Base-by-base conservation (phyloP, 2,329 filamentous ascomycete species). In the Aspergillus pseudotamarii region DNA sequence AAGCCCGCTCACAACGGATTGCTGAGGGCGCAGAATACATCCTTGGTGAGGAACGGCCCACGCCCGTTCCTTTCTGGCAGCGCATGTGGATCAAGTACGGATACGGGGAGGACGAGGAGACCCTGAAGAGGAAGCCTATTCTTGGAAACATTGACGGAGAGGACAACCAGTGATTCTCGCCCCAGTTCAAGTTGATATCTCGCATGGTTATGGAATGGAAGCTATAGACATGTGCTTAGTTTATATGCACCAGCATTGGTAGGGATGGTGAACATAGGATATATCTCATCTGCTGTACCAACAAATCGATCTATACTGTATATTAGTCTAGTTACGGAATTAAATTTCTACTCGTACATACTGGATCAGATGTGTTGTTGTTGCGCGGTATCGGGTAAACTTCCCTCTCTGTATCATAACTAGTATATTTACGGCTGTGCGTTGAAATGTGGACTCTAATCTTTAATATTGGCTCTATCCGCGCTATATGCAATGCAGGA, bases 21-120 rank as follows among this genome's bases (percentile, higher is more conserved):
- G 82, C 83, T 32, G 84, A 90, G 16, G 86, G 88, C 0, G 85
- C 89, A 75, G 88, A 89, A 71, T 89, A 91, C 74, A 79, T 92
- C 64, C 87, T 91, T 76, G 90, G 89, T 21, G 89, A 88, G 83
- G 76, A 80, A 59, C 74, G 73, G 19, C 78, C 78, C 2, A 50
- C 60, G 1, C 68, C 68, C n/a, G 65, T 79, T 21, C 64, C 78
- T 6, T 72, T 76, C 63, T 80, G 77, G 78, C 72, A 78, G 67
- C 71, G 69, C 19, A 67, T 77, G 71, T 77, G 78, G 80, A 72
- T 79, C 61, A 69, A 74, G 46, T 77, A 79, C 60, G 79, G 79
- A 19, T 79, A 76, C 53, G 78, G 78, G 2, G 78, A 80, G 64
- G 75, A 78, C 55, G 79, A 80, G 50, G 72, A 79, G 59, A 72